phyloP scores from a whole-genome alignment of 75 land plant species.

The Isoetes taiwanensis region DNA sequence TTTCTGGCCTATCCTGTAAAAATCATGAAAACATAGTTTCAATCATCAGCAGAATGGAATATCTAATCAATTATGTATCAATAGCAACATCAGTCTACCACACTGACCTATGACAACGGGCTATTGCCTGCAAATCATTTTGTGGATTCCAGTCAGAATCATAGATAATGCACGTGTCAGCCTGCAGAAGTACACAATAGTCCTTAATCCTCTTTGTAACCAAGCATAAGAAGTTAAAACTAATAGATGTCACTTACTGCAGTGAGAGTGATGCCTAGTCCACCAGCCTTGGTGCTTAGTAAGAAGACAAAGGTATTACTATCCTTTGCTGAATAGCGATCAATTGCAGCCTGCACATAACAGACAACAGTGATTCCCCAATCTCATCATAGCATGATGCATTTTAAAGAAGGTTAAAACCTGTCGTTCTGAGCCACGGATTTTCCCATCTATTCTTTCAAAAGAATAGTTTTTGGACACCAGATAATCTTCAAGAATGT shows the following conservation, averaged over 20 bases:
- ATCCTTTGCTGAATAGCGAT: constrained; percentile 22
- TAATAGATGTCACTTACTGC: too few species aligned
- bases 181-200: constrained; percentile 11
- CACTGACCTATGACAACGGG: constrained; percentile 25
- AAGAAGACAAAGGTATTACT: constrained; percentile 21
- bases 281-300: constrained; percentile 24
- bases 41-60: neutral
- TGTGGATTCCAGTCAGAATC: constrained; percentile 35
- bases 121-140: constrained; percentile 28
- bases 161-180: constrained; percentile 26
- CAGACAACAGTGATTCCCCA: neutral
- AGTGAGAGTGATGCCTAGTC: constrained; percentile 26
- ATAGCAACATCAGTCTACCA: neutral
- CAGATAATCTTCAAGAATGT: constrained; percentile 22
- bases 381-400: neutral
- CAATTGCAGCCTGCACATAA: constrained; percentile 24
- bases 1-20: constrained; percentile 22
- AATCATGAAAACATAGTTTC: neutral
- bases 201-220: neutral
- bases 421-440: constrained; percentile 30
- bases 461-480: constrained; percentile 11
- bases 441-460: constrained; percentile 29
- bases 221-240: neutral
- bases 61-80: neutral
- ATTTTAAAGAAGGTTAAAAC: neutral